Base-by-base conservation (phyloP, 306 rosid genomes). In the Cicer chorassanicum region DNA sequence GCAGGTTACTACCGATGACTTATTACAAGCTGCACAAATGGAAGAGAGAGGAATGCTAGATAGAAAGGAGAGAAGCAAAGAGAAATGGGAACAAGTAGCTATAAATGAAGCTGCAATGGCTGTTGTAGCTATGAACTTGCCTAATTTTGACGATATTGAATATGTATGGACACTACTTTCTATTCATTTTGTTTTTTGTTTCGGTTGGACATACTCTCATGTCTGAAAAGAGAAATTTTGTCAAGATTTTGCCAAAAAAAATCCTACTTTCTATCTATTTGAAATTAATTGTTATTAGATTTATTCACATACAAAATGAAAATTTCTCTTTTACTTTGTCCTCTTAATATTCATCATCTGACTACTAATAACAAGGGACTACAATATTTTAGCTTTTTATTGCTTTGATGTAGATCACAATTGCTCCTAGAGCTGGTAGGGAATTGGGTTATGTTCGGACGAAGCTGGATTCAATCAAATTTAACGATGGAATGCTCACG, bases 391-490 rank as follows among this genome's bases (percentile, higher is more conserved):
- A 24, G 43, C 59, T 9, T 82, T 68, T 53, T 82, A 54, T 73
- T 78, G 62, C 72, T 74, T 65, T 75, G 79, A 12, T 78, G 83
- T 84, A 94, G 99, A 86, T 94, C 76, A 94, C 99, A 55, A 91
- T 94, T 81, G 96, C 99, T 79, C 99, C 99, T 81, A 90, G 99
- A 86, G 96, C 99, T 76, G 99, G 97, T 68, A 87, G 99, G 88
- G 99, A 94, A 57, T 69, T 94, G 83, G 99, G 99, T 72, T 94
- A 94, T 82, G 99, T 85, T 82, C 89, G 99, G 79, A 81, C 87
- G 85, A 88, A 87, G 88, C 88, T 94, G 99, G 88, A 94, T 85
- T 46, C 96, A 3, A 19, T 94, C 70, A 91, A 80, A 64, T 94
- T 84, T 67, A 88, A 86, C 74, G 90, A 83, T 80, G 95, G 96